A percentile compares a stretch with the other conserved stretches of the same genome.
Conservation (phyloP, 1,284 basidiomycete genomes). For the Takashimella koratensis region DNA sequence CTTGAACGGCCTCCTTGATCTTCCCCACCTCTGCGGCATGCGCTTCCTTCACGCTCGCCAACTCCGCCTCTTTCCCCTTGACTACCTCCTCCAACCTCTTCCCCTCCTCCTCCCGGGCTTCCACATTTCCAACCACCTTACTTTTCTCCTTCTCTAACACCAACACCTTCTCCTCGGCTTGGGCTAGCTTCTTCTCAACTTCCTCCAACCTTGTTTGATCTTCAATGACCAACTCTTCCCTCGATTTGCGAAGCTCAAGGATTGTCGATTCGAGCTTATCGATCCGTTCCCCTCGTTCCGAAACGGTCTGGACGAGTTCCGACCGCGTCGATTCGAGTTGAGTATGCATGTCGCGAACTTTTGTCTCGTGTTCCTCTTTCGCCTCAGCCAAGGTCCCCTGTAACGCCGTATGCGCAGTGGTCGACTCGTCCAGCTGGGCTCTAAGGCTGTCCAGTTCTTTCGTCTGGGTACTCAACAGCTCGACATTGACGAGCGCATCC, state of each 20-base stretch:
- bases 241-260: conserved; percentile 33
- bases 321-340: conserved; percentile 30
- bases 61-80: neutral
- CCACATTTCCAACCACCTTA: neutral
- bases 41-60: neutral
- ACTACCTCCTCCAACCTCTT: neutral
- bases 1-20: conserved; percentile 4
- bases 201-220: conserved; percentile 19
- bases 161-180: neutral
- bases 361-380: conserved; percentile 12
- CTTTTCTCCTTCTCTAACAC: neutral
- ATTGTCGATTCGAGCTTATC: conserved; percentile 34
- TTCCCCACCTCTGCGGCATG: conserved; percentile 9
- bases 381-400: conserved; percentile 2
- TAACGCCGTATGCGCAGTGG: conserved; percentile 7
- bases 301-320: conserved; percentile 25
- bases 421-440: conserved; percentile 12
- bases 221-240: conserved; percentile 35
- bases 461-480: conserved; percentile 14
- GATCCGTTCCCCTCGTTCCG: conserved; percentile 28
- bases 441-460: neutral
- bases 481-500: conserved; percentile 3
- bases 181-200: conserved; percentile 1
- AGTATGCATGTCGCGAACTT: conserved; percentile 21
- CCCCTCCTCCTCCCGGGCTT: neutral